Evolutionary conservation across 495 filamentous ascomycete species (phyloP).

Genomic region (Aspergillus taichungensis): DNA sequence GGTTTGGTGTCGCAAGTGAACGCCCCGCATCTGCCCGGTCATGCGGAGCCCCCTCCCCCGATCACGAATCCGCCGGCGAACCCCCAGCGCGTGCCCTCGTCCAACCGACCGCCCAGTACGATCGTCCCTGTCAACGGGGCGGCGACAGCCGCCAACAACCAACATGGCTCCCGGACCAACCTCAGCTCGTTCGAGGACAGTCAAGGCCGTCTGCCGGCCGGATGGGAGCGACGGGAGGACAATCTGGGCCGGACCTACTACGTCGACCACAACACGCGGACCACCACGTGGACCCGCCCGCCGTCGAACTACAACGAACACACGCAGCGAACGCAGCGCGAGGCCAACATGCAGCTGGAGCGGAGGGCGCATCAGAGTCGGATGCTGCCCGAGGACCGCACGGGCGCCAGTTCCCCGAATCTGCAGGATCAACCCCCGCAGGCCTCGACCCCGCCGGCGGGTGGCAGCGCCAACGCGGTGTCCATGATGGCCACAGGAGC

Average conservation of each 20-base stretch:
- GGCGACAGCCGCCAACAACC: conserved; percentile 32
- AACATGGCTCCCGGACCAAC: conserved; percentile 37
- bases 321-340: conserved; percentile 67
- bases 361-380: conserved; percentile 89
- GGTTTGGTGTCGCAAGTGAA: conserved; percentile 34
- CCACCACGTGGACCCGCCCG: conserved; percentile 91
- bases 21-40: conserved; percentile 20
- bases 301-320: conserved; percentile 71
- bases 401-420: conserved; percentile 86
- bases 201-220: conserved; percentile 82
- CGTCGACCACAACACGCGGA: conserved; percentile 94
- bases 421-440: conserved; percentile 55
- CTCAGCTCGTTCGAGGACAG: conserved; percentile 93
- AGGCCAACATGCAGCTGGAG: conserved; percentile 84
- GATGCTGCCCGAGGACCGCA: conserved; percentile 92
- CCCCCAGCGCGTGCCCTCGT: conserved; percentile 32
- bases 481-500: conserved; percentile 93
- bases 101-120: conserved; percentile 23
- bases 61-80: conserved; percentile 29
- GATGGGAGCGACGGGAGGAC: conserved; percentile 95
- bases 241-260: conserved; percentile 98
- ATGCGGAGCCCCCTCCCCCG: conserved; percentile 20
- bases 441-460: conserved; percentile 38
- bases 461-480: conserved; percentile 45
- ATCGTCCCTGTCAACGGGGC: conserved; percentile 23